Base-by-base conservation (phyloP, 306 rosid species). In the Adenanthera pavonina region DNA sequence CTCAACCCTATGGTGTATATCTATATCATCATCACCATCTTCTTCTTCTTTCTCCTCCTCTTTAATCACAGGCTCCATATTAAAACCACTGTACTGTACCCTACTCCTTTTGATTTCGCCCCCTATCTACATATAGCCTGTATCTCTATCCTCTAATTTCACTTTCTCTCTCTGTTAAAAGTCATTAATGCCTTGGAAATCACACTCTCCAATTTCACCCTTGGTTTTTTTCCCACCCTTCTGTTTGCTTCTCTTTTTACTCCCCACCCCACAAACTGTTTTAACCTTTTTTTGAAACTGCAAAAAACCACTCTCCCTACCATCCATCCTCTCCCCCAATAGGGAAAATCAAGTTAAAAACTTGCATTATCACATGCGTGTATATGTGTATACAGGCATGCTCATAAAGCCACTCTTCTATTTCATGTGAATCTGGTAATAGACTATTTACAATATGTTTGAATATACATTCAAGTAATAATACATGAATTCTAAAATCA, bases 141-240 rank as follows among this genome's bases (percentile, higher is more conserved):
- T 48, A 46, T 51, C 19, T 80, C 78, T 60, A 60, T 60, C 38
- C 61, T 71, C 44, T 17, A 61, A 3, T 40, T 66, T 86, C 83
- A 67, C 85, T 83, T 78, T 83, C 87, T 44, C 3, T 15, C 3
- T 10, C 10, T 20, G 54, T 83, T 83, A 40, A 12, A 69, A 83
- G 52, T 59, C 76, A 60, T 83, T 70, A 56, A n/a, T 81, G 74
- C 47, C 62, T 78, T 78, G 76, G 49, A 81, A 65, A 25, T 48
- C 67, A 81, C 38, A 81, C 60, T 15, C 2, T 72, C 1, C 36
- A 80, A 73, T 64, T 40, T 0, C 35, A 74, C 69, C 72, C 61
- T 38, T 15, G 9, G 25, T 30, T 52, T 38, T 20, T 33, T 53
- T 20, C 25, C 66, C 34, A 30, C 33, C 57, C 71, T 65, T 30